phyloP scores from a whole-genome alignment of 768 basidiomycete species.

The Kwoniella botswanensis region DNA sequence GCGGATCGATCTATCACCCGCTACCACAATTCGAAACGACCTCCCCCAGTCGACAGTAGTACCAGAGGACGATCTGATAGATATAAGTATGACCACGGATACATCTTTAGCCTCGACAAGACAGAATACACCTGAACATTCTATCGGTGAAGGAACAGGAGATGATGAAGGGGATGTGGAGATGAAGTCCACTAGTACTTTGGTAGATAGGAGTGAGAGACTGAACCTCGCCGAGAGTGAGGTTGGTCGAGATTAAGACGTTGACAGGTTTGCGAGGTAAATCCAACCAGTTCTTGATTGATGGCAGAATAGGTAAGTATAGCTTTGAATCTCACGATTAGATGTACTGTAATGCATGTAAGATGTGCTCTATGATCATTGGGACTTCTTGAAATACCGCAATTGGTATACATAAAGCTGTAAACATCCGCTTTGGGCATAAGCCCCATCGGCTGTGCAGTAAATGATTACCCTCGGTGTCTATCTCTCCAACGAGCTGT shows the following conservation, averaged over 20 bases:
- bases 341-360: too few species aligned
- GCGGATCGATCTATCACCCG: slow-evolving; percentile 1
- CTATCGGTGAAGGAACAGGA: neutral
- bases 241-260: neutral
- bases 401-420: too few species aligned
- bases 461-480: too few species aligned
- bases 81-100: slow-evolving; percentile 11
- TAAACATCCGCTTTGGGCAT: too few species aligned
- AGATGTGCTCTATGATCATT: too few species aligned
- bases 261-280: too few species aligned
- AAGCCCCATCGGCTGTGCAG: too few species aligned
- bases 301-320: too few species aligned
- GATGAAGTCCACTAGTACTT: neutral
- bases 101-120: slow-evolving; percentile 2
- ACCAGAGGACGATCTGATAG: slow-evolving; percentile 8
- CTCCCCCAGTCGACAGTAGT: neutral
- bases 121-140: neutral
- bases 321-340: too few species aligned
- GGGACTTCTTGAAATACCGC: too few species aligned
- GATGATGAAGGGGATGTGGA: slow-evolving; percentile 1
- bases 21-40: neutral
- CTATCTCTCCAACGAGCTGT: too few species aligned
- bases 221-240: neutral
- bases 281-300: too few species aligned
- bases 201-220: neutral